Base-by-base conservation (phyloP, 2,329 filamentous ascomycete genomes). In the Nigrospora sphaerica region DNA sequence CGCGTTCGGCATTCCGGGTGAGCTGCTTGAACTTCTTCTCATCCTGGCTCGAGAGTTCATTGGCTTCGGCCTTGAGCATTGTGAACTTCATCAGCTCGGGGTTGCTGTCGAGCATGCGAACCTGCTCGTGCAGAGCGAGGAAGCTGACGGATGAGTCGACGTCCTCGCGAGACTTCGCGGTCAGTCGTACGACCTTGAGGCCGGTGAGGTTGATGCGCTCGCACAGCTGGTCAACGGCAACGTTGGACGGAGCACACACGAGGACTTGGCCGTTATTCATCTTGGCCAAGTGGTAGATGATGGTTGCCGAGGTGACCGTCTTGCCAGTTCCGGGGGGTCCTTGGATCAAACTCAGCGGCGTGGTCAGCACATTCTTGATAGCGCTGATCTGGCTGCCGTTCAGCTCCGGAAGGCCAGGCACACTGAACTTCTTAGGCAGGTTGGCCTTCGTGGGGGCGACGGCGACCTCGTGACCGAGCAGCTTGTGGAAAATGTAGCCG, bases 21-120 rank as follows among this genome's bases (percentile, higher is more conserved):
- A 98, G 79, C 62, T 95, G 88, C 71, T 96, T 96, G 75, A 93
- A 93, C 61, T 95, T 95, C 78, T 98, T 98, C 70, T 98, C 93
- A 61, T 98, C 93, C 65, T 95, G 86, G 58, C 88, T 95, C 4
- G 89, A 93, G 51, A 98, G 67, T 69, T 97, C 93, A 49, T 92
- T 91, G 40, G 92, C 74, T 59, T 96, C 91, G 46, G 78, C 84
- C 77, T 98, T 98, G 48, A 98, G 81, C 66, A 95, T 88, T 44
- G 89, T 89, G 46, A 97, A 81, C 66, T 96, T 97, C 60, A 85
- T 84, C 48, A 98, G 75, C 63, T 98, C 93, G 41, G 88, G 84
- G 61, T 97, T 97, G 66, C 87, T 95, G 63, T 97, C 93, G 54
- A 96, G 93, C 83, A 96, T 88, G 63, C 90, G 89, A 37, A 98